Evolutionary conservation across 345 rosid genomes (phyloP).

Genomic region (Isatis tinctoria): DNA sequence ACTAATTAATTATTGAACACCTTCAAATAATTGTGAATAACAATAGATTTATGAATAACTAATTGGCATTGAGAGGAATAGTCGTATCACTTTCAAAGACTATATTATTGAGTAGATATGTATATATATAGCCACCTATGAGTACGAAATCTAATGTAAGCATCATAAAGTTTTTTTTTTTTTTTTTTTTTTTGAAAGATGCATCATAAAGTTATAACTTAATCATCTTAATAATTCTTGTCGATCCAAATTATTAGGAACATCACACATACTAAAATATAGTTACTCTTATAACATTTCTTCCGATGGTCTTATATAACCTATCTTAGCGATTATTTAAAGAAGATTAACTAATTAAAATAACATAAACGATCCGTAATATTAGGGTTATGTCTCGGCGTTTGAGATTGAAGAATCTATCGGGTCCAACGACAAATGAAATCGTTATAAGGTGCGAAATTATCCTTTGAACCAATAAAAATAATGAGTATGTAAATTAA

Average conservation of each 20-base stretch:
- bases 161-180: too few relatives aligned
- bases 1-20: background rate
- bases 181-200: too few relatives aligned
- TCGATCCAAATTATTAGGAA: constrained; percentile 17
- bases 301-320: background rate
- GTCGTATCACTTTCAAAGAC: constrained; percentile 14
- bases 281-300: background rate
- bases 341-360: background rate
- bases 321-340: background rate
- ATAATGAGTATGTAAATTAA: background rate
- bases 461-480: constrained; percentile 9
- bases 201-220: background rate
- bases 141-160: constrained; percentile 16
- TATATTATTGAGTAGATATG: background rate
- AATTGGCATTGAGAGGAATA: background rate
- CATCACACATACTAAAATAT: background rate
- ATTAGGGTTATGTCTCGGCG: constrained; percentile 15
- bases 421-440: constrained; percentile 19
- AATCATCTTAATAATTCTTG: constrained; percentile 1
- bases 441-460: constrained; percentile 17
- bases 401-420: constrained; percentile 22
- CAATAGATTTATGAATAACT: background rate
- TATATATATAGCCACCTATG: background rate
- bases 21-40: constrained; percentile 9
- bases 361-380: constrained; percentile 25